phyloP scores from a whole-genome alignment of 2,329 filamentous ascomycete genomes.

The Fusarium clavum region DNA sequence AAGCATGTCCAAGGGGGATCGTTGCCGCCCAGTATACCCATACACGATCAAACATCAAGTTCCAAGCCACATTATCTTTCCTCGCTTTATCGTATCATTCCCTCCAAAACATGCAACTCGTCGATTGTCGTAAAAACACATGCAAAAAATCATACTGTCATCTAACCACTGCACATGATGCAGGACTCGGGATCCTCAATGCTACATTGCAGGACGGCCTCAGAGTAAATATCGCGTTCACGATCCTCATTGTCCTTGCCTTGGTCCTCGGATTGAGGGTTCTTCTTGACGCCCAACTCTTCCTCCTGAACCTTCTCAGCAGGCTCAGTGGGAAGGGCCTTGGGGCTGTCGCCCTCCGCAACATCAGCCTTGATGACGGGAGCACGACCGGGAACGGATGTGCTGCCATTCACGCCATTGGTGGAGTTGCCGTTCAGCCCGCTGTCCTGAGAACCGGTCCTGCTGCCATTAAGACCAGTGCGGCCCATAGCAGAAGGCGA shows the following conservation, averaged over 20 bases:
- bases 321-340: conserved; percentile 80
- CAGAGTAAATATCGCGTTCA: conserved; percentile 94
- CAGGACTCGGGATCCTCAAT: conserved; percentile 97
- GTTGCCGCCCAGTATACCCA: conserved; percentile 30
- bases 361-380: conserved; percentile 81
- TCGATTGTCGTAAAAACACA: conserved; percentile 49
- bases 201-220: conserved; percentile 92
- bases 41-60: conserved; percentile 34
- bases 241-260: conserved; percentile 77
- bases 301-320: conserved; percentile 70
- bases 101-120: conserved; percentile 47
- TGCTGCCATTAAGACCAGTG: conserved; percentile 69
- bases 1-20: conserved; percentile 26
- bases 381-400: conserved; percentile 74
- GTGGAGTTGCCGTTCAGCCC: conserved; percentile 68
- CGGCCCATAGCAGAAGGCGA: conserved; percentile 73
- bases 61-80: conserved; percentile 41
- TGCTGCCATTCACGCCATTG: conserved; percentile 67
- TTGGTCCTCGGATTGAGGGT: conserved; percentile 77
- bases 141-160: conserved; percentile 3
- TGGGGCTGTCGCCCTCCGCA: conserved; percentile 82
- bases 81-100: conserved; percentile 36
- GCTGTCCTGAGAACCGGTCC: conserved; percentile 60
- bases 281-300: conserved; percentile 67
- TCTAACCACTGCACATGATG: conserved; percentile 95